These are phyloP conservation scores for Solanum chilense DNA, from an alignment of 257 asterid genomes.

Conservation along the genomic window DNA sequence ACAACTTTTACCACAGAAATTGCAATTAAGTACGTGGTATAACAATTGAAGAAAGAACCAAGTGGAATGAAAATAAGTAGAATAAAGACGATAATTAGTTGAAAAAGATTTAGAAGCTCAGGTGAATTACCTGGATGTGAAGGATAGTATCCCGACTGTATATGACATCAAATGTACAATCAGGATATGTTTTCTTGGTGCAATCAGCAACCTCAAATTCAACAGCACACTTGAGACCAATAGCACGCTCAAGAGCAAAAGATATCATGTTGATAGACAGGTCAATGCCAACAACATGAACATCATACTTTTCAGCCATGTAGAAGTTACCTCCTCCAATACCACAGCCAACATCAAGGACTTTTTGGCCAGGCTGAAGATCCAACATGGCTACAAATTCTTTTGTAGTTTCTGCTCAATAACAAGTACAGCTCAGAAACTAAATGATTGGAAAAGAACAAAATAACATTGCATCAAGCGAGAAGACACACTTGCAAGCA, in stretches of 20 bases:
- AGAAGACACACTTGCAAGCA: background rate
- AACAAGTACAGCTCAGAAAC: background rate
- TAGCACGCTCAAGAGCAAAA: constrained; percentile 88
- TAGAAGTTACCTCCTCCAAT: constrained; percentile 98
- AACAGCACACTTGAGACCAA: constrained; percentile 81
- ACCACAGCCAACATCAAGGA: constrained; percentile 97
- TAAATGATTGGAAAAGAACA: background rate
- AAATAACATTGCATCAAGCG: background rate
- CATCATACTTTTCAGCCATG: constrained; percentile 87
- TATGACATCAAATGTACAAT: constrained; percentile 70
- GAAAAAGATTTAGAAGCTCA: background rate
- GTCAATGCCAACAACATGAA: constrained; percentile 89
- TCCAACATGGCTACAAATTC: constrained; percentile 73
- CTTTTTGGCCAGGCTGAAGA: constrained; percentile 86
- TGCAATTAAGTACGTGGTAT: background rate
- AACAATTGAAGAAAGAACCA: background rate
- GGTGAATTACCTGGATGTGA: constrained; percentile 62
- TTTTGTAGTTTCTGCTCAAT: constrained; percentile 72
- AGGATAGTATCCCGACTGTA: constrained; percentile 96
- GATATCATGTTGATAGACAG: constrained; percentile 91
- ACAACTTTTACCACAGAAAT: background rate
- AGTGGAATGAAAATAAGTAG: background rate
- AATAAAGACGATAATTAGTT: background rate
- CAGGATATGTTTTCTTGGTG: constrained; percentile 77
- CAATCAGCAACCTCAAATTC: constrained; percentile 99